phyloP scores from a whole-genome alignment of 805 yeast genomes.

The Ogataea nakhonphanomensis region DNA sequence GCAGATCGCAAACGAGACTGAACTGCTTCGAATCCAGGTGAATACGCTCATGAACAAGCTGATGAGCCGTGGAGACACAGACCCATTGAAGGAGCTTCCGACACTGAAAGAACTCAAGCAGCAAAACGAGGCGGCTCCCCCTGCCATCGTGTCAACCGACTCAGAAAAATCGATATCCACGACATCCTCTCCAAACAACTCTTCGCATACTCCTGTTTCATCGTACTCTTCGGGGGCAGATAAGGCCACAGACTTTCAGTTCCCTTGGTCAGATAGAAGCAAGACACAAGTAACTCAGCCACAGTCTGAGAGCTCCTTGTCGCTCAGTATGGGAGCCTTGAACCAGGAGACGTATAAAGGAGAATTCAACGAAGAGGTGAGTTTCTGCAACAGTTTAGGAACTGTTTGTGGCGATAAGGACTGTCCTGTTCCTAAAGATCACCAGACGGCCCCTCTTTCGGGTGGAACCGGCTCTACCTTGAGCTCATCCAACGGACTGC shows the following conservation, averaged over 20 bases:
- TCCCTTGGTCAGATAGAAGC: slow-evolving; percentile 8
- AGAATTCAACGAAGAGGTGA: slow-evolving; percentile 65
- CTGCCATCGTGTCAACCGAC: slow-evolving; percentile 11
- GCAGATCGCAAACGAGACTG: slow-evolving; percentile 67
- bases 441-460: slow-evolving; percentile 12
- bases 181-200: slow-evolving; percentile 16
- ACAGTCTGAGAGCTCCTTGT: not conserved
- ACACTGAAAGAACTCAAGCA: slow-evolving; percentile 1
- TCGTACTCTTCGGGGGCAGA: slow-evolving; percentile 13
- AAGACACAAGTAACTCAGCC: not conserved
- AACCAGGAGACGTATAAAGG: slow-evolving; percentile 27
- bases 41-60: slow-evolving; percentile 70
- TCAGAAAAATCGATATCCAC: slow-evolving; percentile 18
- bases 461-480: slow-evolving; percentile 6
- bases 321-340: slow-evolving; percentile 11
- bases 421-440: slow-evolving; percentile 57
- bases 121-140: not conserved
- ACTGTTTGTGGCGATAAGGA: slow-evolving; percentile 80
- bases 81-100: slow-evolving; percentile 7
- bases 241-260: slow-evolving; percentile 7
- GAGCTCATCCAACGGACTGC: not conserved
- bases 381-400: slow-evolving; percentile 72
- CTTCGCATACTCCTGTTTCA: slow-evolving; percentile 19
- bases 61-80: slow-evolving; percentile 17
- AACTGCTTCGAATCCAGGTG: slow-evolving; percentile 72